Base-by-base conservation (phyloP, 495 filamentous ascomycete genomes). In the Amphirosellinia nigrospora region DNA sequence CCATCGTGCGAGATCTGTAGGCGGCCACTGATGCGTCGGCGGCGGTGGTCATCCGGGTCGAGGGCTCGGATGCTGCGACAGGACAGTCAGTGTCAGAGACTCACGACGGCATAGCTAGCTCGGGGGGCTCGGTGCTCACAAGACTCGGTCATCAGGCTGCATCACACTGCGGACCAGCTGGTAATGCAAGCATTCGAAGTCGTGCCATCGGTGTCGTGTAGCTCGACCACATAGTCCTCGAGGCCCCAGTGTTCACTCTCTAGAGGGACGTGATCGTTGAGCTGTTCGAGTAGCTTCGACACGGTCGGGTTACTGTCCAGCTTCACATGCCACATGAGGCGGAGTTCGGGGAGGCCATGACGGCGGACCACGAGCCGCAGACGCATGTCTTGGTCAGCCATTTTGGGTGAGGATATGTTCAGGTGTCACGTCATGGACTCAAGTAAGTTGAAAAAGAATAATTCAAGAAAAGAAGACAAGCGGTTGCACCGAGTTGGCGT, bases 121-220 rank as follows among this genome's bases (percentile, higher is more conserved):
- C n/a, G n/a, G n/a, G 26, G 21, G 21, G 16, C 16, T 3, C 6
- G 68, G 8, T 8, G 11, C 9, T 53, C 21, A 70, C 68, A 91
- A 84, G 70, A 99, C 88, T 76, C 93, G 87, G 75, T 98, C 96
- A 28, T 93, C 94, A 52, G 96, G 91, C 55, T 91, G 89, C 55
- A 98, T 83, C 30, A 96, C 80, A 13, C 83, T 86, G 4, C 84
- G 83, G 6, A 97, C 85, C 46, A 86, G 83, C 74, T 93, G 89
- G 73, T 93, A 99, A 84, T 99, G 96, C 61, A 98, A 78, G 75
- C 92, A 96, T 76, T 99, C 96, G 68, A 91, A 98, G 48, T 89
- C 92, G 81, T 83, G 9, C 84, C 84, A 41, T 79, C 76, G 36
- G 66, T 68, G 67, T 85, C 82, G 32, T 79, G 81, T 4, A 98